These are phyloP conservation scores for Clarireedia homoeocarpa DNA, from an alignment of 2,329 filamentous ascomycete species.

Conservation along the genomic window DNA sequence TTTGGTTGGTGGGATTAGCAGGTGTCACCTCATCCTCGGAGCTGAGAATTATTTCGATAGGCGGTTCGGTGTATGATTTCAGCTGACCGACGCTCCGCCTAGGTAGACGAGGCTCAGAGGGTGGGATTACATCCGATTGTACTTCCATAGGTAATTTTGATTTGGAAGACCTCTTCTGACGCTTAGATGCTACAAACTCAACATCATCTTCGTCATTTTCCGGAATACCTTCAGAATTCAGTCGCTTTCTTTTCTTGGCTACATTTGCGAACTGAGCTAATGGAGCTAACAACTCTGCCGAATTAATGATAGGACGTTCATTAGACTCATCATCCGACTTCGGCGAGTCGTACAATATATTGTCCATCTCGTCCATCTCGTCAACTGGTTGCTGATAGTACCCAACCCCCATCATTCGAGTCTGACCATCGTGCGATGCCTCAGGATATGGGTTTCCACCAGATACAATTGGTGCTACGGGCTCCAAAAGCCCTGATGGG, in stretches of 20 bases:
- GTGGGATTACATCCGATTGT: neutral
- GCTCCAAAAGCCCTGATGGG: conserved; percentile 19
- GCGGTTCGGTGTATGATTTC: conserved; percentile 20
- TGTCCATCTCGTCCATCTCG: conserved; percentile 24
- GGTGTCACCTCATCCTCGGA: neutral
- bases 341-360: conserved; percentile 27
- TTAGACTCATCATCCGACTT: conserved; percentile 12
- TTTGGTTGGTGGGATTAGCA: neutral
- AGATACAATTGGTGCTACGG: conserved; percentile 16
- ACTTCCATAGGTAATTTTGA: neutral
- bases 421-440: conserved; percentile 16
- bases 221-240: conserved; percentile 10
- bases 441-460: conserved; percentile 18
- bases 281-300: conserved; percentile 21
- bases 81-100: conserved; percentile 17
- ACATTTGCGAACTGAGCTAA: conserved; percentile 9
- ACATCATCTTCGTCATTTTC: conserved; percentile 19
- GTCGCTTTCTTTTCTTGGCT: conserved; percentile 19
- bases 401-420: conserved; percentile 27
- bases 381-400: conserved; percentile 25
- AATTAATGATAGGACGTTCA: conserved; percentile 14
- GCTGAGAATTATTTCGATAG: conserved; percentile 14
- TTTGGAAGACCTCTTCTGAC: conserved; percentile 18
- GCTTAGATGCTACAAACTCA: conserved; percentile 24
- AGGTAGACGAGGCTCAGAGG: conserved; percentile 15